Percentiles rank a stretch among this genome's conserved stretches.
These are phyloP conservation scores for Lachancea kluyveri DNA, from an alignment of 805 yeast genomes.

Conservation along the genomic window DNA sequence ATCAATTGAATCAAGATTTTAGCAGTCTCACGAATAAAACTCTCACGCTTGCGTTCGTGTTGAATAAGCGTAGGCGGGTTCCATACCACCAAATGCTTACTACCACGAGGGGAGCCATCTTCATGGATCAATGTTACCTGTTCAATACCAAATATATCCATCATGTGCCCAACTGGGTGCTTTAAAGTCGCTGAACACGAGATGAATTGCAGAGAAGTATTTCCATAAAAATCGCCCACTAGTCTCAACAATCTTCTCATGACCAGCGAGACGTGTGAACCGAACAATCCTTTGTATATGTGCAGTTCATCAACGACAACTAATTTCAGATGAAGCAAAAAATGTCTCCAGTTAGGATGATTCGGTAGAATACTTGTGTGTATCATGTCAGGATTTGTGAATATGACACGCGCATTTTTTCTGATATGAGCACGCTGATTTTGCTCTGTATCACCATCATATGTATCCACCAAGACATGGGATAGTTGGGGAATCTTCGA, in stretches of 20 bases:
- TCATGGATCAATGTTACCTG: conserved; percentile 51
- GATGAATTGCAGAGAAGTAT: conserved; percentile 54
- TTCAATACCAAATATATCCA: conserved; percentile 64
- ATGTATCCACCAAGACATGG: conserved; percentile 61
- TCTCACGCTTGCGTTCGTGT: conserved; percentile 52
- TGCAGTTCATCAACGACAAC: conserved; percentile 86
- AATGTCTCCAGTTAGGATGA: conserved; percentile 66
- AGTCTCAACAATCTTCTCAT: conserved; percentile 74
- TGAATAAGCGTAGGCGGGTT: conserved; percentile 69
- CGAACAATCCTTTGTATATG: conserved; percentile 84
- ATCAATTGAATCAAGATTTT: conserved; percentile 62
- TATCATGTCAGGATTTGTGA: conserved; percentile 93
- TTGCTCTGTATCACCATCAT: conserved; percentile 87
- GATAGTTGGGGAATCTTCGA: conserved; percentile 40
- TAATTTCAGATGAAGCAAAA: conserved; percentile 55
- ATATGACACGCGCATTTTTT: conserved; percentile 65
- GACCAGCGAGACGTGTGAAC: conserved; percentile 83
- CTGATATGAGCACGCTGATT: conserved; percentile 48
- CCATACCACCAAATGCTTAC: conserved; percentile 73
- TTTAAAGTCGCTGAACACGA: conserved; percentile 93
- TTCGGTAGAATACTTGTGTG: conserved; percentile 81
- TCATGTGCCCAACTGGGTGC: conserved; percentile 68
- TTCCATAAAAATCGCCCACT: conserved; percentile 28
- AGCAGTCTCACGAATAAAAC: conserved; percentile 72
- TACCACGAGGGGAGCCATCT: conserved; percentile 89